Conservation (phyloP, 2,329 filamentous ascomycete genomes). For the Colletotrichum sp. region DNA sequence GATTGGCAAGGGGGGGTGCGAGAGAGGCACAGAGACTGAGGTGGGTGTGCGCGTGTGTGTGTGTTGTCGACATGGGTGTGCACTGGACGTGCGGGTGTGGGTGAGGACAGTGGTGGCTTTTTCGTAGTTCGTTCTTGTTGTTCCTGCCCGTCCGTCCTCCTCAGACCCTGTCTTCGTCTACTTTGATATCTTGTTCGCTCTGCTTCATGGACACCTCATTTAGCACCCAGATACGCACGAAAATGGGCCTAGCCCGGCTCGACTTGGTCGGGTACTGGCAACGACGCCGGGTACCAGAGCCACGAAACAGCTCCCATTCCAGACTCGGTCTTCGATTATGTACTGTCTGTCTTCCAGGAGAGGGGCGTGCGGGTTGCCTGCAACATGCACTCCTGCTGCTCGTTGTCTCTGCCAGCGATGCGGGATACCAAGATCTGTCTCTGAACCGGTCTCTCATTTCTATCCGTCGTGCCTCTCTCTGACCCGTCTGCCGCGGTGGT, state of each 20-base stretch:
- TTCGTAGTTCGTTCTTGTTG: neutral
- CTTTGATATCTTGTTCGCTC: neutral
- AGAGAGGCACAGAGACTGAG: neutral
- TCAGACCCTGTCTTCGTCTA: neutral
- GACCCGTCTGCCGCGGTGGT: conserved; percentile 9
- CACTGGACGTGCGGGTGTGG: neutral
- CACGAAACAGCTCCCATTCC: conserved; percentile 13
- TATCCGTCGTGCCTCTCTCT: conserved; percentile 11
- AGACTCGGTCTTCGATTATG: neutral
- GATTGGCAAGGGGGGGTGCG: neutral
- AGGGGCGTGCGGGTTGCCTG: neutral
- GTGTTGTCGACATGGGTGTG: neutral
- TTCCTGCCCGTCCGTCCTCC: neutral
- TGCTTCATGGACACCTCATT: conserved; percentile 1
- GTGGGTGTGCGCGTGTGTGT: neutral
- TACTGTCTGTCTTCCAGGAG: neutral
- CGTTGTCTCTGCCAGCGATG: conserved; percentile 9
- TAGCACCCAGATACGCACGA: conserved; percentile 6
- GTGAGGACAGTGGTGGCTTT: neutral
- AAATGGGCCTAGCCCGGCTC: conserved; percentile 3
- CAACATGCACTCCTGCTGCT: neutral
- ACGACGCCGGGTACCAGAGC: conserved; percentile 8
- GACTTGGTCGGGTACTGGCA: neutral
- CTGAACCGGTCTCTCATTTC: conserved; percentile 5
- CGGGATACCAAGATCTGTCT: conserved; percentile 15